Base-by-base conservation (phyloP, 2,329 filamentous ascomycete genomes). In the Fusarium torreyae region DNA sequence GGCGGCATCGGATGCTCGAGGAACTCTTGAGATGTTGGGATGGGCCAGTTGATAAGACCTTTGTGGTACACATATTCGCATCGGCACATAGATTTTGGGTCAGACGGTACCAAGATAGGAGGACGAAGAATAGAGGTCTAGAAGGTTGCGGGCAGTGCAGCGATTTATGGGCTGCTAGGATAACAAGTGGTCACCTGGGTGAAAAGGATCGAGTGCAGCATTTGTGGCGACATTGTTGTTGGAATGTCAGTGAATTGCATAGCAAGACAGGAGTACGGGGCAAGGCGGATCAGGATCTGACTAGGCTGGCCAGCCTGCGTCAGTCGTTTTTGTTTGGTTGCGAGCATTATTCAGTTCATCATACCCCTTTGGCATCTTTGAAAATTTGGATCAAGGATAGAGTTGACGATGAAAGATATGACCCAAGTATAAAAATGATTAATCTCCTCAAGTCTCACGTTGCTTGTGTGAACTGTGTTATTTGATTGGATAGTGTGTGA, bases 1-100 rank as follows among this genome's bases (percentile, higher is more conserved):
- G 81, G 81, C 84, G 48, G 78, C 81, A 13, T 73, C 81, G 17
- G 89, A 91, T 72, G 84, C 87, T 13, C 84, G 84, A 69, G 82
- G 77, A 18, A 84, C 86, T 31, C 78, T 91, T 62, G 87, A 89
- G 71, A 84, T 85, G 76, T 78, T 91, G 44, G 88, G 88, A 7
- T 91, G 87, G 87, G 66, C 61, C 53, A 62, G 54, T 28, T 76
- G 48, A 76, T 42, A 28, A 52, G 44, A 64, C 71, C 54, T 57
- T 60, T 36, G 63, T 40, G 40, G 66, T 44, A 66, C 48, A 55
- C 40, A 40, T 39, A 39, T 71, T 74, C 64, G 66, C 60, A 73
- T 73, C 66, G 57, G 68, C 70, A 73, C 43, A 75, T 75, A 75
- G 38, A 39, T 56, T 70, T 69, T 76, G 56, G 61, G 64, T 54